Conservation (phyloP, 1,139 yeast genomes). For the Yamadazyma membranifaciens region DNA sequence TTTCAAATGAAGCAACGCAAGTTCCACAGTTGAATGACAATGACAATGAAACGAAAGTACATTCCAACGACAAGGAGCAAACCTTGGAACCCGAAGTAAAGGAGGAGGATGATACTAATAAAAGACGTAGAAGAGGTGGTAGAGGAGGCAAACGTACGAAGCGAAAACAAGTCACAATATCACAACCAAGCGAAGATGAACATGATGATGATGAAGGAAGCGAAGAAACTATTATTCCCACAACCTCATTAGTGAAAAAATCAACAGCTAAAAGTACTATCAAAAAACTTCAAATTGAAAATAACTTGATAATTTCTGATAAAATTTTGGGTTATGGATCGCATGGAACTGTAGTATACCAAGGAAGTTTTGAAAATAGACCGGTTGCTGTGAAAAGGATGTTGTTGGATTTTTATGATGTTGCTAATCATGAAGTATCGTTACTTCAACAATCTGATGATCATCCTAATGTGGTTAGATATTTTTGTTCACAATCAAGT, state of each 20-base stretch:
- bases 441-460: conserved; percentile 91
- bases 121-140: conserved; percentile 77
- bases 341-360: conserved; percentile 92
- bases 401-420: conserved; percentile 89
- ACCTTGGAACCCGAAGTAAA: conserved; percentile 7
- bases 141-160: conserved; percentile 71
- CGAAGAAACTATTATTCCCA: conserved; percentile 19
- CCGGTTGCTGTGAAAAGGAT: conserved; percentile 96
- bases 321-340: conserved; percentile 90
- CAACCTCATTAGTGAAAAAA: conserved; percentile 30
- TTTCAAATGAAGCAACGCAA: not conserved
- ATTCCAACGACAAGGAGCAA: conserved; percentile 1
- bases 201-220: conserved; percentile 17
- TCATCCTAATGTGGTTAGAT: conserved; percentile 91
- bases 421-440: conserved; percentile 92
- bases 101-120: conserved; percentile 20
- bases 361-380: conserved; percentile 85
- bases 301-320: conserved; percentile 64
- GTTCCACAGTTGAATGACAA: not conserved
- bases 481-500: conserved; percentile 86
- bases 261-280: conserved; percentile 16
- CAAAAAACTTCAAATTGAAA: conserved; percentile 44
- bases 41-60: not conserved
- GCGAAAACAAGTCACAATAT: conserved; percentile 14
- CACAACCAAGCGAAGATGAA: conserved; percentile 13